Base-by-base conservation (phyloP, 2,329 filamentous ascomycete species). In the Alternaria triticina region DNA sequence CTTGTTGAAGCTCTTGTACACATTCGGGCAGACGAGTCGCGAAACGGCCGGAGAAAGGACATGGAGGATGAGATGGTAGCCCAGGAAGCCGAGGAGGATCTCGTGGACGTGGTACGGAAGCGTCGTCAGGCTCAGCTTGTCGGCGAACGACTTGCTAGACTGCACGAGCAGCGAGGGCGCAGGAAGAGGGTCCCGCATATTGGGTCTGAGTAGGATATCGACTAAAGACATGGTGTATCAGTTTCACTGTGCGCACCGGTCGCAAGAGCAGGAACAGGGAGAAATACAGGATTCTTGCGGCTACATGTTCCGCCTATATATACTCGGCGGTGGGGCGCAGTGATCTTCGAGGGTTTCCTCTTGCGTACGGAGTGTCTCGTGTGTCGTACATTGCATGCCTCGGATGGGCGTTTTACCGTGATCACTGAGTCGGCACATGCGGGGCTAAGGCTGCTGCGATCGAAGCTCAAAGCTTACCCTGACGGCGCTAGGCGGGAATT, bases 81-180 rank as follows among this genome's bases (percentile, higher is more conserved):
- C 81, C 43, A 88, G 68, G 62, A 90, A 88, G 44, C 89, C 88
- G 64, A 88, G 82, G 59, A 93, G 65, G 30, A 95, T 85, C 79
- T 96, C 91, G 82, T 96, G 92, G 67, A 91, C 84, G 80, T 96
- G 92, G 45, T 90, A 82, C 7, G 91, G 90, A n/a, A 96, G 85
- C 3, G 90, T 90, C 4, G 85, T 84, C 51, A 95, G 82, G 57
- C 82, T 79, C 63, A 91, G 81, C 67, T 82, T 83, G 67, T 91
- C 86, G 63, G 91, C 89, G 74, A 88, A 84, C 12, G 91, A 91
- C 77, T 88, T 85, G 54, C 89, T 82, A 62, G 88, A 84, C 64
- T 80, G 72, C 66, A 84, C 80, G 57, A 90, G 83, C 81, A 83
- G 82, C 57, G 85, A 84, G 57, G 89, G 89, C 67, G 84, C 69